Percentiles rank a stretch among this genome's conserved stretches.
phyloP scores from a whole-genome alignment of 1,284 basidiomycete species.

The Neonothopanus nambi region DNA sequence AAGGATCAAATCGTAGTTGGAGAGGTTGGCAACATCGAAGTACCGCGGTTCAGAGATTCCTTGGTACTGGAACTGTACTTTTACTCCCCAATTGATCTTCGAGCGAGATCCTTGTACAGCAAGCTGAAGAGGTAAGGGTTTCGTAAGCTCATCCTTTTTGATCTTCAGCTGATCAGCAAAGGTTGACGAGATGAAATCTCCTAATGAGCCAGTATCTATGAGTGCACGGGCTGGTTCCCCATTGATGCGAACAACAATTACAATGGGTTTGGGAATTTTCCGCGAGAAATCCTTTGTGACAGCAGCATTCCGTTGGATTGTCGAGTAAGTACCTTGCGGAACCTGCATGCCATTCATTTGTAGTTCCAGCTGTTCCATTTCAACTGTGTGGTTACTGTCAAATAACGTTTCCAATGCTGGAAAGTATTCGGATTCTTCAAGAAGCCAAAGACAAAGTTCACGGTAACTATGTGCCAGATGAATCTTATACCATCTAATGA shows the following conservation, averaged over 20 bases:
- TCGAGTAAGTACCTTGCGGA: background rate
- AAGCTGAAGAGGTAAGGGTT: background rate
- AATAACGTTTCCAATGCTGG: slow-evolving; percentile 25
- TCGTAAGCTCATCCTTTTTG: background rate
- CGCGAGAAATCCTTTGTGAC: background rate
- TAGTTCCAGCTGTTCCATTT: background rate
- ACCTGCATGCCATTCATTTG: background rate
- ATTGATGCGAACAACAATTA: slow-evolving; percentile 10
- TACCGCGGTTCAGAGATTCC: slow-evolving; percentile 17
- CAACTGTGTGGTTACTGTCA: slow-evolving; percentile 10
- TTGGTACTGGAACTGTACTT: slow-evolving; percentile 21
- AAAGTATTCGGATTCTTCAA: background rate
- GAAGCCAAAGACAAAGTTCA: background rate
- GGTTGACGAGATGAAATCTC: slow-evolving; percentile 17
- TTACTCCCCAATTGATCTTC: background rate
- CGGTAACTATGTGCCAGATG: background rate
- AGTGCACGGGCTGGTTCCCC: slow-evolving; percentile 13
- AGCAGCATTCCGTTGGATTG: background rate
- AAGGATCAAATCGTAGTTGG: slow-evolving; percentile 30
- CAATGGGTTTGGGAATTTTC: background rate
- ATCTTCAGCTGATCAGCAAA: slow-evolving; percentile 13
- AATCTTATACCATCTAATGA: background rate
- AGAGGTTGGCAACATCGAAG: slow-evolving; percentile 22
- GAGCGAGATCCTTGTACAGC: background rate
- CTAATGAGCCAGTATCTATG: slow-evolving; percentile 16